phyloP scores from a whole-genome alignment of 352 stramenopile species.

The Blastocystis sp. region DNA sequence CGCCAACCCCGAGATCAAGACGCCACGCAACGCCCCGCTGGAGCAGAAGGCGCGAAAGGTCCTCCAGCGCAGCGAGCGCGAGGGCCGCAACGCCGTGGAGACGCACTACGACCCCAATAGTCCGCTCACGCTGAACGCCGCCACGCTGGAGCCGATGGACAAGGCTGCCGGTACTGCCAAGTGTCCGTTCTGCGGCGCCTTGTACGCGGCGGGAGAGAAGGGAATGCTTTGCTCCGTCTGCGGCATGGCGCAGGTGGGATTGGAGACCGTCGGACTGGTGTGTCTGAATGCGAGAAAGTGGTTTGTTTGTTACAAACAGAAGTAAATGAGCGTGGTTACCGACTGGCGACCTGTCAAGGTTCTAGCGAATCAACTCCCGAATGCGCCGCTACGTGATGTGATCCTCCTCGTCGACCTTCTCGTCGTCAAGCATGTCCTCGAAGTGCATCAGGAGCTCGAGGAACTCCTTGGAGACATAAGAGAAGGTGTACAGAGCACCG shows the following conservation, averaged over 20 bases:
- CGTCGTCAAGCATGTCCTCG: conserved; percentile 24
- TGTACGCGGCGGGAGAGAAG: conserved; percentile 75
- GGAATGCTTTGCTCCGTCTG: conserved; percentile 82
- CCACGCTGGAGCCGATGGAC: conserved; percentile 87
- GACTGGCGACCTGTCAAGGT: conserved; percentile 35
- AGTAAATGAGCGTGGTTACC: background rate
- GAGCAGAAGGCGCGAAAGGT: conserved; percentile 88
- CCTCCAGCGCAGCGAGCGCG: conserved; percentile 91
- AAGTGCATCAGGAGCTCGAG: conserved; percentile 42
- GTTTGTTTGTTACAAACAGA: conserved; percentile 7
- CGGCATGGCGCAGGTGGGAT: conserved; percentile 76
- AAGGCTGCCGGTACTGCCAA: conserved; percentile 72
- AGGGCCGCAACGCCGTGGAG: conserved; percentile 89
- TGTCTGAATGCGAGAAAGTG: conserved; percentile 31
- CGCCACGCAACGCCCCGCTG: conserved; percentile 82
- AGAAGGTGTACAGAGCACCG: conserved; percentile 48
- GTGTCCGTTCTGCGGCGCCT: conserved; percentile 85
- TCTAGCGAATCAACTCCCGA: background rate
- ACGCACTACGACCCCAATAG: conserved; percentile 93
- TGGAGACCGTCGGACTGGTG: conserved; percentile 54
- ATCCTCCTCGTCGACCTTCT: conserved; percentile 14
- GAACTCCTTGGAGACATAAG: conserved; percentile 50
- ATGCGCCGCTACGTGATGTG: background rate
- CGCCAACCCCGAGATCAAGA: conserved; percentile 88
- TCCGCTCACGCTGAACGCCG: conserved; percentile 84